phyloP scores from a whole-genome alignment of 2,329 filamentous ascomycete genomes.

The Trichoderma breve region DNA sequence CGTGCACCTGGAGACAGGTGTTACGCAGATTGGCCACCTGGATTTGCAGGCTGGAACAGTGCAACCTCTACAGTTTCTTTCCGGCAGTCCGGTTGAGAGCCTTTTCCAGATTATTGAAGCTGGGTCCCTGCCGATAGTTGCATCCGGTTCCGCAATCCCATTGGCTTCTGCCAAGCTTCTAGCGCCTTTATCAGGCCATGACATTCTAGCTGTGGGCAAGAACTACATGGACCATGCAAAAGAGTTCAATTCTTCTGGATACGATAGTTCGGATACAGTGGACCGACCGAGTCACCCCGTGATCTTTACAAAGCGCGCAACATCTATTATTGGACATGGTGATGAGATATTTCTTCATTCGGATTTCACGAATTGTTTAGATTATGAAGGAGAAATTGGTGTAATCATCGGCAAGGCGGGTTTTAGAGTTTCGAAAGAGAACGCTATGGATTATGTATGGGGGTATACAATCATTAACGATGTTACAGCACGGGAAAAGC shows the following conservation, averaged over 20 bases:
- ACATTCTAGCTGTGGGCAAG: conserved; percentile 7
- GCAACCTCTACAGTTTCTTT: background rate
- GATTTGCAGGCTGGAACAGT: background rate
- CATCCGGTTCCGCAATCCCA: background rate
- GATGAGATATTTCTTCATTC: background rate
- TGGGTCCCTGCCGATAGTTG: background rate
- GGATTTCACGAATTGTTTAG: background rate
- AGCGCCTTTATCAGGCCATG: background rate
- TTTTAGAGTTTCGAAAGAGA: conserved; percentile 7
- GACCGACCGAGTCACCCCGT: background rate
- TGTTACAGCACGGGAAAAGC: conserved; percentile 3
- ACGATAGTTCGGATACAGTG: conserved; percentile 7
- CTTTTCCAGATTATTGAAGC: conserved; percentile 11
- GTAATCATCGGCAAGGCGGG: conserved; percentile 11
- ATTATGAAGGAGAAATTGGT: conserved; percentile 14
- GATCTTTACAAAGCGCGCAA: conserved; percentile 15
- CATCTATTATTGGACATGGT: conserved; percentile 5
- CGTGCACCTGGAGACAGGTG: background rate
- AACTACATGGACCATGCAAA: conserved; percentile 16
- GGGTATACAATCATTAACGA: conserved; percentile 15
- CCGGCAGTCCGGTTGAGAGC: background rate
- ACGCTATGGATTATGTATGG: conserved; percentile 9
- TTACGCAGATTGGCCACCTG: background rate
- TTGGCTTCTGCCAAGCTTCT: conserved; percentile 1
- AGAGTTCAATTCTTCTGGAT: conserved; percentile 5